phyloP scores from a whole-genome alignment of 108 stramenopile species.

The Nitzschia sp. region DNA sequence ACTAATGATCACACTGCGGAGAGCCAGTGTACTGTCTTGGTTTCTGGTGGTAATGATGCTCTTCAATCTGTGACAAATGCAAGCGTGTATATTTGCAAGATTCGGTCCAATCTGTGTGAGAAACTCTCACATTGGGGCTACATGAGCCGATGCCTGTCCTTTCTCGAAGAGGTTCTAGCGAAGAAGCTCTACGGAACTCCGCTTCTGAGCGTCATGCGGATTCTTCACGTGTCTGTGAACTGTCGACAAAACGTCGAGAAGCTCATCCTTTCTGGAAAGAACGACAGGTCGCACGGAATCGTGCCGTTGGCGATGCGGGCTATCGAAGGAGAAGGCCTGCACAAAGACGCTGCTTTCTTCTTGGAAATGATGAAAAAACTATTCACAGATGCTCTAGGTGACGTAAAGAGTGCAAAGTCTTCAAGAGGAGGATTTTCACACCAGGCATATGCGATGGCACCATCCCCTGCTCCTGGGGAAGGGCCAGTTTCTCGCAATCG shows the following conservation, averaged over 20 bases:
- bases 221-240: conserved; percentile 60
- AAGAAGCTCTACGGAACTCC: conserved; percentile 44
- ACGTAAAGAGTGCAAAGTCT: conserved; percentile 34
- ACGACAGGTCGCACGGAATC: conserved; percentile 41
- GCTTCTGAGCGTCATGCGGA: conserved; percentile 49
- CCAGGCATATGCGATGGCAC: conserved; percentile 49
- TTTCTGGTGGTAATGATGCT: conserved; percentile 32
- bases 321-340: conserved; percentile 35
- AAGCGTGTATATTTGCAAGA: conserved; percentile 61
- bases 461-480: conserved; percentile 61
- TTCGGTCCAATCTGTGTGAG: conserved; percentile 51
- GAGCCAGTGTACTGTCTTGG: conserved; percentile 11
- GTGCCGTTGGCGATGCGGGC: conserved; percentile 45
- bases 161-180: conserved; percentile 35
- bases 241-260: conserved; percentile 59
- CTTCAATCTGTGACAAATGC: conserved; percentile 63
- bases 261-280: conserved; percentile 33
- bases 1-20: conserved; percentile 16
- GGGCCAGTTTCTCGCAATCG: conserved; percentile 42
- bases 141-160: conserved; percentile 39
- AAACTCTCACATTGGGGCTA: conserved; percentile 69
- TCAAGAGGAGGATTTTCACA: neutral
- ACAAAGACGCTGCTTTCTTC: conserved; percentile 65
- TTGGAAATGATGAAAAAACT: conserved; percentile 60
- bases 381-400: conserved; percentile 58